These are phyloP conservation scores for Dendryphion nanum DNA, from an alignment of 2,329 filamentous ascomycete genomes.

Conservation along the genomic window DNA sequence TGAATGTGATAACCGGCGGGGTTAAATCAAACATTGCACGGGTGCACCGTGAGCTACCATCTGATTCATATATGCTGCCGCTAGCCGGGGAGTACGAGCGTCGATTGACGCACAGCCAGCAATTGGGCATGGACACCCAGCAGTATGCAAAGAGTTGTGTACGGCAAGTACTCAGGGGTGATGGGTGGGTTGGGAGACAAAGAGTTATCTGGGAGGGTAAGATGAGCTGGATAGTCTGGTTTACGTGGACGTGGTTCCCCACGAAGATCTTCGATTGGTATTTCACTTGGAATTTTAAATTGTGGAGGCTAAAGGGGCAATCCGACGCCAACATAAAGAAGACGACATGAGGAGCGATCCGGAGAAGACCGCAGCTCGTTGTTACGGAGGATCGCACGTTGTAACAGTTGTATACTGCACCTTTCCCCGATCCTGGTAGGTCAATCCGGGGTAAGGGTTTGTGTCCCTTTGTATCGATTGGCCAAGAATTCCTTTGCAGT, in stretches of 20 bases:
- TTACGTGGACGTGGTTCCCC: conserved; percentile 49
- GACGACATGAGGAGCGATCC: no score
- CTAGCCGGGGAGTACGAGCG: conserved; percentile 52
- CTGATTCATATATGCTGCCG: conserved; percentile 52
- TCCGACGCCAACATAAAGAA: conserved; percentile 27
- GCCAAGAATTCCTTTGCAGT: no score
- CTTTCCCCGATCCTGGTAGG: no score
- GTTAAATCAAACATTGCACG: conserved; percentile 60
- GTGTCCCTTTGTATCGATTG: no score
- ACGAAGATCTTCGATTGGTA: conserved; percentile 40
- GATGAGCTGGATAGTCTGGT: conserved; percentile 50
- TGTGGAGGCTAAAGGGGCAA: conserved; percentile 47
- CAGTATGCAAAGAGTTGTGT: conserved; percentile 58
- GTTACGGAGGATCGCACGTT: no score
- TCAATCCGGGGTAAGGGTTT: no score
- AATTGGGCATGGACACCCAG: conserved; percentile 51
- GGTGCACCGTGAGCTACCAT: conserved; percentile 47
- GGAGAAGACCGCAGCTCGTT: no score
- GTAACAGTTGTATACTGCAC: no score
- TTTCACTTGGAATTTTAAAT: conserved; percentile 53
- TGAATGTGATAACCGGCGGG: conserved; percentile 57
- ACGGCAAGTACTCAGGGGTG: conserved; percentile 46
- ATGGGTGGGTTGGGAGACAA: conserved; percentile 37
- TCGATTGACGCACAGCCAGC: conserved; percentile 55
- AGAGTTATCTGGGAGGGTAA: conserved; percentile 57